phyloP scores from a whole-genome alignment of 2,329 filamentous ascomycete species.

The Diaporthe eres region DNA sequence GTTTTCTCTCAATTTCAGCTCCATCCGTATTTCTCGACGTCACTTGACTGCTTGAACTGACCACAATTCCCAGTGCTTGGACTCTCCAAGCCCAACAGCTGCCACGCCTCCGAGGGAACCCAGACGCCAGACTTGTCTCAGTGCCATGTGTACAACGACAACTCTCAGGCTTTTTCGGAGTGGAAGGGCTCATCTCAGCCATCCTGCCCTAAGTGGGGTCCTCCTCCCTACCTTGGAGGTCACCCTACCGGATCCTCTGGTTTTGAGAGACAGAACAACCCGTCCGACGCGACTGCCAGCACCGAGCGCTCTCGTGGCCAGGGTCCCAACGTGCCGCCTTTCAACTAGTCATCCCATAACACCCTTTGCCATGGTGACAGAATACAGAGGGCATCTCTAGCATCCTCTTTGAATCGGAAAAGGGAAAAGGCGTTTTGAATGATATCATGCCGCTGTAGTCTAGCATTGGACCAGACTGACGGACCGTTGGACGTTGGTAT shows the following conservation, averaged over 20 bases:
- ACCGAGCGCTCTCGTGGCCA: neutral
- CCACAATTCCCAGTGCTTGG: neutral
- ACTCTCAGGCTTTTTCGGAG: neutral
- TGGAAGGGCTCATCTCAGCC: slow-evolving; percentile 23
- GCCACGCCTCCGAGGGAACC: neutral
- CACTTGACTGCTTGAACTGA: neutral
- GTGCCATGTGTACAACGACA: neutral
- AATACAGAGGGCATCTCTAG: neutral
- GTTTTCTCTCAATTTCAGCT: too few relatives aligned
- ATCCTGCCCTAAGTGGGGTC: slow-evolving; percentile 1
- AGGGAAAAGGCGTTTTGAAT: neutral
- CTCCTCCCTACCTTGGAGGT: neutral
- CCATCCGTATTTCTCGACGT: neutral
- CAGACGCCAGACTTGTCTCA: slow-evolving; percentile 2
- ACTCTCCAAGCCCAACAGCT: neutral
- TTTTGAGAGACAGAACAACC: neutral
- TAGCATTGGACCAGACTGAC: neutral
- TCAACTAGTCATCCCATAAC: neutral
- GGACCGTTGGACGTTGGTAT: neutral
- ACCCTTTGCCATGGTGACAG: neutral
- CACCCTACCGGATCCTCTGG: neutral
- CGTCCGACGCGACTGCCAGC: neutral
- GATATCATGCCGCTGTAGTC: neutral
- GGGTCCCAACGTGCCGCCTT: neutral
- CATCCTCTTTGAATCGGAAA: neutral